A percentile compares a stretch with the other conserved stretches of the same genome.
phyloP scores from a whole-genome alignment of 2,329 filamentous ascomycete genomes.

The Sporothrix inflata region DNA sequence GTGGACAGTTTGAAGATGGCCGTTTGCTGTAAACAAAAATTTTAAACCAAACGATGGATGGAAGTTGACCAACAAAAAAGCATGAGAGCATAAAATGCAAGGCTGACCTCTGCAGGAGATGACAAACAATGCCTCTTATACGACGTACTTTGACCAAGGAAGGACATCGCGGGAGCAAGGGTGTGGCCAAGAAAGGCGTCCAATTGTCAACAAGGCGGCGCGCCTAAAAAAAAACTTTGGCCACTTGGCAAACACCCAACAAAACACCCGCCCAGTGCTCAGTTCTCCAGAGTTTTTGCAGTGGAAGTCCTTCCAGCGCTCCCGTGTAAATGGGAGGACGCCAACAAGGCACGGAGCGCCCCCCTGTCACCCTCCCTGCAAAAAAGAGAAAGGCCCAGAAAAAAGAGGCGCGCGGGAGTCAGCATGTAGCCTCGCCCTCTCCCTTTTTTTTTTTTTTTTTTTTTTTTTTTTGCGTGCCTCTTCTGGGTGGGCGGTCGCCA shows the following conservation, averaged over 20 bases:
- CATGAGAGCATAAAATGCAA: not conserved
- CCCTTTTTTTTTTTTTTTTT: too few species aligned
- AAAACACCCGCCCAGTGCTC: not conserved
- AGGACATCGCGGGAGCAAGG: not conserved
- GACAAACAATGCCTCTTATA: not conserved
- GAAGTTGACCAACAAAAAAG: not conserved
- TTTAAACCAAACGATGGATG: not conserved
- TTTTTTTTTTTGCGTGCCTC: not conserved
- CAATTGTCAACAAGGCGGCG: not conserved
- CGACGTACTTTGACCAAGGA: not conserved
- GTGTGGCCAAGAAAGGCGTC: not conserved
- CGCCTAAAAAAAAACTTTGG: slow-evolving; percentile 8
- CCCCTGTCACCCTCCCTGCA: not conserved
- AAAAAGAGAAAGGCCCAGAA: too few species aligned
- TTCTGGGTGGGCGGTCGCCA: not conserved
- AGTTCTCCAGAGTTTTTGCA: not conserved
- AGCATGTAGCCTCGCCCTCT: too few species aligned
- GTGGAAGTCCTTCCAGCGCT: not conserved
- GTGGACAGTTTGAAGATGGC: too few species aligned
- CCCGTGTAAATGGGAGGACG: slow-evolving; percentile 12
- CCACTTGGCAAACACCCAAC: not conserved
- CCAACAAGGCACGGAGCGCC: not conserved
- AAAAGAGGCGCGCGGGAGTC: too few species aligned
- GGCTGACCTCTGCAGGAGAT: not conserved
- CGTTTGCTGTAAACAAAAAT: not conserved